Conservation (phyloP, 2,329 filamentous ascomycete species). For the Hypoxylon sp. region DNA sequence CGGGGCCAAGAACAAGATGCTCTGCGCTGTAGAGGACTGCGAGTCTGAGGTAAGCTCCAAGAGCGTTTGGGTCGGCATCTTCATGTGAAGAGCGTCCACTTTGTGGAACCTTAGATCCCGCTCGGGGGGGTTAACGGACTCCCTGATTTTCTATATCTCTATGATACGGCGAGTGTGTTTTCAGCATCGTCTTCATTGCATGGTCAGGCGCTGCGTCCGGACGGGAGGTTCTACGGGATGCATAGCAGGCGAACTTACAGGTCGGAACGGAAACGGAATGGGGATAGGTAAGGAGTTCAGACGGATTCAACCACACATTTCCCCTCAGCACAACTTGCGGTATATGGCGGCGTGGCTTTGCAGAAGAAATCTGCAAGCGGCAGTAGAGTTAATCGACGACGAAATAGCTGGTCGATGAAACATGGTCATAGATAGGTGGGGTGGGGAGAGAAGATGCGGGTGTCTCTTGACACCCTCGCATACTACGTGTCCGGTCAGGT, state of each 20-base stretch:
- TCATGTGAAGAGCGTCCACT: slow-evolving; percentile 54
- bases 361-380: too few species aligned
- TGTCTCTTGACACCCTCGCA: not conserved
- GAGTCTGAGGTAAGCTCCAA: slow-evolving; percentile 65
- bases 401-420: not conserved
- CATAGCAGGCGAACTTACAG: not conserved
- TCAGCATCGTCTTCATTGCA: not conserved
- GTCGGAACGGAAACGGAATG: not conserved
- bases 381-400: not conserved
- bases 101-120: not conserved
- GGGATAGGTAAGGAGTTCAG: not conserved
- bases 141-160: not conserved
- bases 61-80: slow-evolving; percentile 71
- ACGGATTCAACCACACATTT: not conserved
- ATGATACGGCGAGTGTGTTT: not conserved
- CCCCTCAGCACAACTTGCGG: not conserved
- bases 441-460: not conserved
- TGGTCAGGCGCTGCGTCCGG: not conserved
- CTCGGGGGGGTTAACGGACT: not conserved
- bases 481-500: not conserved
- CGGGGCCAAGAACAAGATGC: slow-evolving; percentile 53
- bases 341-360: not conserved
- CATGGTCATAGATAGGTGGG: not conserved
- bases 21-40: slow-evolving; percentile 70
- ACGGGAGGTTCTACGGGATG: not conserved